Evolutionary conservation across 805 yeast genomes (phyloP), one percentile per base, ranked within the genome.

Genomic region (Lachancea sp.): DNA sequence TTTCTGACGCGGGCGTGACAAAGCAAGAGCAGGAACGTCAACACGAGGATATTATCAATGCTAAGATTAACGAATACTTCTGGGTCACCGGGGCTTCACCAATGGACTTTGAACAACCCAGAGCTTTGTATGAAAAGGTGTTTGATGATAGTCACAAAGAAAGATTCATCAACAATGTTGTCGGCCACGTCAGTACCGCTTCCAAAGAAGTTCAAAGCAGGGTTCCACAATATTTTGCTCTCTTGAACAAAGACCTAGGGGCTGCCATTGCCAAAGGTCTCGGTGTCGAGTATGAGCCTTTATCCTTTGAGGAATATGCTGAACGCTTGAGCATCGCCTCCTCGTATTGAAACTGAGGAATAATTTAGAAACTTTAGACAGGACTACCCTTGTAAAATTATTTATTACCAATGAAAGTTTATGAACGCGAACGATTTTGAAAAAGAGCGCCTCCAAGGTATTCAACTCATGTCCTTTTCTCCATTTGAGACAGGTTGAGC

Each of bases 51-150:
- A 57, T 59, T 33, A 56, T 69, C 37, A 65, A 71, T 62, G 59
- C 58, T 31, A 64, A 63, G 46, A 60, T 68, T 27, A 60, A 58
- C 37, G 54, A 62, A 20, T 69, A 64, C 49, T 65, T 59, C 44
- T 69, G 60, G 53, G 56, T 70, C 45, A 63, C 67, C 29, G 75
- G 76, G 13, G 54, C 71, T 18, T 56, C 67, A 26, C 74, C 71
- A 40, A 54, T 69, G 19, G 78, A 73, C 56, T 55, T 71, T 30
- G 77, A 73, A 52, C 77, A 73, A 51, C 75, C 77, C 41, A 62
- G 75, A 54, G 66, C 58, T 0, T 55, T 72, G 46, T 73, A 71
- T 51, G 66, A 63, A 43, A 66, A 65, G 44, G 73, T 72, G 1
- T 71, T 51, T 49, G 55, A 49, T 44, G 68, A 59, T 9, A 59